Evolutionary conservation across 1,139 yeast species (phyloP), one percentile per base, ranked within the genome.

Genomic region (Suhomyces yuchorum): DNA sequence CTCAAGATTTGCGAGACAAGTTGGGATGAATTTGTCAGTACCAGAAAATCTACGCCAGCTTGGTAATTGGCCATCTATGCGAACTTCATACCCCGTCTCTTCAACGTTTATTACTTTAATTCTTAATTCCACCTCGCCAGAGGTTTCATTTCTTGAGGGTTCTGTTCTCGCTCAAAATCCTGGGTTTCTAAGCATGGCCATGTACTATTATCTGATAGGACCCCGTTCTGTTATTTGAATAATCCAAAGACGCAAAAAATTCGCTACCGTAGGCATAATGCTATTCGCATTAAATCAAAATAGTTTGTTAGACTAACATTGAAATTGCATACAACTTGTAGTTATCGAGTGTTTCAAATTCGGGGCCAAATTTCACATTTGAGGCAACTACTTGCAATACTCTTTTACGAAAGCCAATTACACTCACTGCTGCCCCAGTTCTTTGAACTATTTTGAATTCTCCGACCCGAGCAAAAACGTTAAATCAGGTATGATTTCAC

Each of bases 1-100:
- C 56, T 79, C 54, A 75, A 74, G 53, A 71, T 79, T 35, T 80
- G 84, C 61, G 80, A 73, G 48, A 77, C 79, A 20, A 76, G 81
- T 30, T 81, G 84, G 84, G 81, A 80, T 50, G 76, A 77, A 57
- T 76, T 71, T 54, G 53, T 56, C 39, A 45, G 40, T 23, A 43
- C 48, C 37, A 48, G 55, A 36, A 52, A 46, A 34, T 36, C 23
- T 14, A 35, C 45, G 4, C 22, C 44, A 12, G 8, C 39, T 3
- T 36, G 39, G 39, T 36, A 14, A 36, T 34, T 34, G 34, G 18
- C 18, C 34, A 14, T 8, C 24, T 34, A 14, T 12, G 32, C 19
- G 12, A 24, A 30, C 18, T 38, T 26, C 23, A 38, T 26, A 14
- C 23, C 41, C 34, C 12, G 41, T 18, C 19, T 23, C 23, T 18